Evolutionary conservation across 331 rosid species (phyloP), one percentile per base, ranked within the genome.

Genomic region (Acacia pycnantha): DNA sequence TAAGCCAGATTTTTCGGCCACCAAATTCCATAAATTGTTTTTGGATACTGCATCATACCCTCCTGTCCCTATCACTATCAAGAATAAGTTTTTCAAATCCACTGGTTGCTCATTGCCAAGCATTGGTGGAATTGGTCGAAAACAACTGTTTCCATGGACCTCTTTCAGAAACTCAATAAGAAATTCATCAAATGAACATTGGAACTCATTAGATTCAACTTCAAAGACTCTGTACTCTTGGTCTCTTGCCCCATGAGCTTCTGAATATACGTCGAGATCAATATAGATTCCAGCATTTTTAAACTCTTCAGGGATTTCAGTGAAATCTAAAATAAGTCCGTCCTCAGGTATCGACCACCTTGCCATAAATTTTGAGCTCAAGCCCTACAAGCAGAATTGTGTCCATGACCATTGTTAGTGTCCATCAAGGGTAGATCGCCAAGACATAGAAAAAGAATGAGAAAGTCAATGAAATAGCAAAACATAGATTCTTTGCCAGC

Each of bases 41-140:
- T 76, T 68, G 6, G 86, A 82, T 21, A 91, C 85, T 9, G 51
- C 87, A 41, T 73, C 78, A 76, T 84, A 92, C 27, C 98, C 97
- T 73, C 98, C 97, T 53, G 86, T 87, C 76, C 81, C 88, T 72
- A 88, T 90, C 84, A 93, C 95, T 77, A 82, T 82, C 86, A 83
- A 76, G 70, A 91, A 90, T 11, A 91, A 89, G 86, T 82, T 89
- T 65, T 85, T 85, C 90, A 94, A 92, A 84, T 91, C 90, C 72
- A 90, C 86, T 3, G 85, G 31, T 33, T 84, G 86, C 72, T 90
- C 91, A 74, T 79, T 59, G 76, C 92, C 88, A 53, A 91, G 53
- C 84, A 87, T 80, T 51, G 72, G 47, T 33, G 72, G 72, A 19
- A 66, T 35, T 35, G 72, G 72, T 37, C 15, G 46, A 33, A 66